Base-by-base conservation (phyloP, 345 rosid genomes). In the Rubroshorea leprosula region DNA sequence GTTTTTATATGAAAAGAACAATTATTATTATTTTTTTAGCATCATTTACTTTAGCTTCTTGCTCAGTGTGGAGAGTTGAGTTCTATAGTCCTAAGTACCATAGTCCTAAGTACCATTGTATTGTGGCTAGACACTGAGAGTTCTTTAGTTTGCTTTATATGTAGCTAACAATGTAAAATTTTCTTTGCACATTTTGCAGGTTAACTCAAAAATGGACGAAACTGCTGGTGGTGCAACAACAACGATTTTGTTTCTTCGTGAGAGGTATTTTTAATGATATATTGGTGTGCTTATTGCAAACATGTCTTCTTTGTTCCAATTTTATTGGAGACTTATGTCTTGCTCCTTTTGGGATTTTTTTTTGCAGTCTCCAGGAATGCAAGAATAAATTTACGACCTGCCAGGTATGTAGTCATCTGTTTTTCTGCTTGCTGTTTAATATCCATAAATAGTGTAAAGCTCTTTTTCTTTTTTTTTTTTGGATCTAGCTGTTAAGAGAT, bases 171-270 rank as follows among this genome's bases (percentile, higher is more conserved):
- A n/a, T n/a, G n/a, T n/a, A n/a, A n/a, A n/a, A 27, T 26, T 58
- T 58, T 19, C 7, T 53, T 19, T 62, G 45, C 50, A 25, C 45
- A 38, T 7, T 24, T 44, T 62, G 54, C 73, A 85, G 97, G 84
- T 72, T 41, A 82, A 72, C 24, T 44, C 77, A 2, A 80, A 87
- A 59, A 80, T 72, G 25, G 99, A 87, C 58, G 97, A 89, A 72
- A 84, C 90, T 49, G 82, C 92, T 17, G 86, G 86, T 35, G 92
- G 92, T 63, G 88, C 72, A 31, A 74, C 88, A 21, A 85, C 93
- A 43, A 85, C 83, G 99, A 89, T 89, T 73, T 77, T 93, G 72
- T 60, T 85, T 29, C 91, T 89, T 58, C 90, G 95, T 53, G 95
- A 83, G 79, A 87, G 97, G 99, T 93, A 72, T 25, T 39, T 3